phyloP scores from a whole-genome alignment of 768 basidiomycete genomes.

The Infundibulicybe gibba region DNA sequence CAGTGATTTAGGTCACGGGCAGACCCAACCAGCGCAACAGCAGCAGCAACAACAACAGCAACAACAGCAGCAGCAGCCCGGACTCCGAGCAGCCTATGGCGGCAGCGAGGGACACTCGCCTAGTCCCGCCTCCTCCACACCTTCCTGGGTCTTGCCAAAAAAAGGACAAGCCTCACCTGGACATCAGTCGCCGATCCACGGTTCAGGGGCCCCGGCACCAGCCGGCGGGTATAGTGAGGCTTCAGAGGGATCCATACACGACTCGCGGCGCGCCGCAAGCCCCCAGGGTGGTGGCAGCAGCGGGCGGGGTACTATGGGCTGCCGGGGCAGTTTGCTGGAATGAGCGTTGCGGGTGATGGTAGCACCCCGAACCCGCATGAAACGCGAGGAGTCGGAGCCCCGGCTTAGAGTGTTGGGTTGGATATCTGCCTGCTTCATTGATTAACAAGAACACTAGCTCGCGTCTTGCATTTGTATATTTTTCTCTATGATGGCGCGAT shows the following conservation, averaged over 20 bases:
- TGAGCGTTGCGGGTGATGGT: conserved; percentile 16
- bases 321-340: conserved; percentile 22
- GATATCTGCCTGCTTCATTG: no score
- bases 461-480: no score
- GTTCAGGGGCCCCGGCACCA: neutral
- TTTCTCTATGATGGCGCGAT: neutral
- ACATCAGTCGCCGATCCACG: neutral
- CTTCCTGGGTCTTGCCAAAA: conserved; percentile 46
- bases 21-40: conserved; percentile 3
- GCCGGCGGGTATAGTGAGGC: conserved; percentile 5
- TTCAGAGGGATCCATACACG: neutral
- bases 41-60: conserved; percentile 8
- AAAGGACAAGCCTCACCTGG: conserved; percentile 16
- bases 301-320: conserved; percentile 11
- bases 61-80: conserved; percentile 3
- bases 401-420: conserved; percentile 23
- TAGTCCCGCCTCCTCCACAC: conserved; percentile 17
- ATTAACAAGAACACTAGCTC: no score
- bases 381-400: conserved; percentile 71
- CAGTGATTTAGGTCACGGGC: conserved; percentile 1
- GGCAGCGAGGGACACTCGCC: conserved; percentile 9
- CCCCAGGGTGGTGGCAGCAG: neutral
- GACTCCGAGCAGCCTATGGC: conserved; percentile 6
- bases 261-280: neutral
- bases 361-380: conserved; percentile 29